Conservation (phyloP, 2,329 filamentous ascomycete genomes). For the Fonsecaea multimorphosa region DNA sequence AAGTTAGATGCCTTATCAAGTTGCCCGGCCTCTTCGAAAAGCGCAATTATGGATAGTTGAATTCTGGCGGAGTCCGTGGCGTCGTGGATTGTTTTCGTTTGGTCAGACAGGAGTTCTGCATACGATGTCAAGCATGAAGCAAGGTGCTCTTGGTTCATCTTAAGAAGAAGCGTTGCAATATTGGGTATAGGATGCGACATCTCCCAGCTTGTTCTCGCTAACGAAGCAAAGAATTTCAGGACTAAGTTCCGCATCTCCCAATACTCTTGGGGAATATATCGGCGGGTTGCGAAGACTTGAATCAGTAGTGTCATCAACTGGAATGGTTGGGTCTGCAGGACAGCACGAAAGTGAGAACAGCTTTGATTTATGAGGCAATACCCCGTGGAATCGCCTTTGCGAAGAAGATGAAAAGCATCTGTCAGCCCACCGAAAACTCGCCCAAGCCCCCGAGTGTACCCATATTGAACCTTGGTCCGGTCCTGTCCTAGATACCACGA, state of each 20-base stretch:
- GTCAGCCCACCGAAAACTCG: background rate
- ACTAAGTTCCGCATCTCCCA: background rate
- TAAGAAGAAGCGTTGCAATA: background rate
- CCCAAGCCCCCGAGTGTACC: fast-evolving
- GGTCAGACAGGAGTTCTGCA: slow-evolving; percentile 1
- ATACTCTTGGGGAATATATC: fast-evolving
- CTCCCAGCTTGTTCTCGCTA: background rate
- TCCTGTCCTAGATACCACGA: slow-evolving; percentile 1
- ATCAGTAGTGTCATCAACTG: background rate
- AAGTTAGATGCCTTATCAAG: background rate
- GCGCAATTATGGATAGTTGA: background rate
- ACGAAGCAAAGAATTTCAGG: background rate
- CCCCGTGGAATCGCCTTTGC: background rate
- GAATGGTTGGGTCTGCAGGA: slow-evolving; percentile 5
- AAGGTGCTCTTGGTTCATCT: background rate
- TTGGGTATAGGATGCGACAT: slow-evolving; percentile 8
- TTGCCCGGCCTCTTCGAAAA: background rate
- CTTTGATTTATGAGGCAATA: slow-evolving; percentile 1
- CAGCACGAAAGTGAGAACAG: slow-evolving; percentile 1
- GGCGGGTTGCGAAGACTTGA: fast-evolving
- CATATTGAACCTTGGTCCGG: background rate
- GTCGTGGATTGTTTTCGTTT: background rate
- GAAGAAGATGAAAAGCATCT: fast-evolving
- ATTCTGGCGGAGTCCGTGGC: background rate
- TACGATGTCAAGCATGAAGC: background rate